phyloP scores from a whole-genome alignment of 2,329 filamentous ascomycete genomes.

The Paecilomyces sp. region DNA sequence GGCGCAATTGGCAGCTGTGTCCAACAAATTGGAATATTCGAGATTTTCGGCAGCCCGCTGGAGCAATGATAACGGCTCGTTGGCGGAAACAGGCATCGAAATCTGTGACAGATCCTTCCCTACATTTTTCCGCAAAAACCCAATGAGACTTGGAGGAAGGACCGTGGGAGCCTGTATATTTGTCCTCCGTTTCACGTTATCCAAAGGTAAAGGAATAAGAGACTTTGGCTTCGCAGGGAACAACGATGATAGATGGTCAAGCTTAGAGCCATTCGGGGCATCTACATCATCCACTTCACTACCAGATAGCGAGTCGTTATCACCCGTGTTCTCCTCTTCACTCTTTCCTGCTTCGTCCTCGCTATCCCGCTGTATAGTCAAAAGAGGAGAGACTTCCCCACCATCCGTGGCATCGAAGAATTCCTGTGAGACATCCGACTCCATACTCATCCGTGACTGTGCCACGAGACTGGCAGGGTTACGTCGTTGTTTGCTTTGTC shows the following conservation, averaged over 20 bases:
- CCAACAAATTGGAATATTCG: constrained; percentile 81
- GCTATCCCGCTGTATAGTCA: constrained; percentile 67
- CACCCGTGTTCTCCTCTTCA: constrained; percentile 46
- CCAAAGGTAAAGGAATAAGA: constrained; percentile 69
- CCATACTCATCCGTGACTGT: constrained; percentile 61
- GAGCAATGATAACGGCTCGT: constrained; percentile 82
- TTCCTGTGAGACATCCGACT: constrained; percentile 75
- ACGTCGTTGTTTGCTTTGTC: constrained; percentile 72
- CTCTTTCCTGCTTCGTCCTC: constrained; percentile 60
- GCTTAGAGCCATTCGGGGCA: constrained; percentile 22
- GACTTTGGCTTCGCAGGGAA: constrained; percentile 72
- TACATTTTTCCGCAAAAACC: constrained; percentile 92
- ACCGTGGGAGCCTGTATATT: constrained; percentile 68
- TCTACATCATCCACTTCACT: constrained; percentile 49
- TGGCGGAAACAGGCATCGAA: constrained; percentile 93
- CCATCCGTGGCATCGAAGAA: constrained; percentile 88
- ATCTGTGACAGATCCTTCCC: constrained; percentile 96
- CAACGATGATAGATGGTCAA: constrained; percentile 41
- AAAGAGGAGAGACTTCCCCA: constrained; percentile 55
- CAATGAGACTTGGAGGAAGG: constrained; percentile 81
- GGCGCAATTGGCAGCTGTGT: constrained; percentile 55
- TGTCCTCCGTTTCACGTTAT: constrained; percentile 57
- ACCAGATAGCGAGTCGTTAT: constrained; percentile 56
- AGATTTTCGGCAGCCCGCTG: constrained; percentile 86
- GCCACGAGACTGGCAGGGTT: constrained; percentile 48